Conservation (phyloP, 805 yeast species). For the Metschnikowia kunwiensis region DNA sequence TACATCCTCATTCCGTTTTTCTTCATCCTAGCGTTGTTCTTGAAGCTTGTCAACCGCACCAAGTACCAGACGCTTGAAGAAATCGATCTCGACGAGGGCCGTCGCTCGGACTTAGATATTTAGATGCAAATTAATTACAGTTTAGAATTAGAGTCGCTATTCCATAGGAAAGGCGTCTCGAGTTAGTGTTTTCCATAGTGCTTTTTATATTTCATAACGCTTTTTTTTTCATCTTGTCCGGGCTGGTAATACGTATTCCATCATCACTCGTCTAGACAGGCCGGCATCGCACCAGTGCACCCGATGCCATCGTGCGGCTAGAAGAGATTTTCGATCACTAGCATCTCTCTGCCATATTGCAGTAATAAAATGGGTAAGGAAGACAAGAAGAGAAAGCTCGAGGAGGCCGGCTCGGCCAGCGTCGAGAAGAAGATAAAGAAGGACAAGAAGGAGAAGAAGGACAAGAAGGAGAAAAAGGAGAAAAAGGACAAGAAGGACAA, state of each 20-base stretch:
- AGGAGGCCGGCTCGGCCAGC: slow-evolving; percentile 27
- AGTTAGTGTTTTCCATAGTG: no score
- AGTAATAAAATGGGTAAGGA: slow-evolving; percentile 23
- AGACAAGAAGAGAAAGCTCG: slow-evolving; percentile 29
- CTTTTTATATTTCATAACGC: no score
- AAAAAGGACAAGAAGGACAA: slow-evolving; percentile 21
- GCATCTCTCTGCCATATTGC: not conserved
- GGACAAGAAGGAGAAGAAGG: slow-evolving; percentile 20
- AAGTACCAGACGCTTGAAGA: slow-evolving; percentile 41
- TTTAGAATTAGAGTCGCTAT: no score
- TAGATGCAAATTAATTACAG: no score
- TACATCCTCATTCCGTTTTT: slow-evolving; percentile 63
- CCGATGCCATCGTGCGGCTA: slow-evolving; percentile 16
- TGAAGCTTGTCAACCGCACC: slow-evolving; percentile 38
- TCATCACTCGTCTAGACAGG: not conserved
- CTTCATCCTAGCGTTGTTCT: slow-evolving; percentile 37
- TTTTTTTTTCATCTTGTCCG: no score
- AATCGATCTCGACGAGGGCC: slow-evolving; percentile 51
- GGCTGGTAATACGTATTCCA: no score
- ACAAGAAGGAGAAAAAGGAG: slow-evolving; percentile 25
- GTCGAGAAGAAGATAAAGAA: slow-evolving; percentile 20
- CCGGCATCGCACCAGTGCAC: slow-evolving; percentile 5
- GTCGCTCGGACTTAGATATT: slow-evolving; percentile 37
- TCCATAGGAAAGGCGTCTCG: no score
- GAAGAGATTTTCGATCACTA: slow-evolving; percentile 8